A percentile compares a stretch with the other conserved stretches of the same genome.
Evolutionary conservation across 139 green algal genomes (phyloP).

Genomic region (Zygnema cylindricum): DNA sequence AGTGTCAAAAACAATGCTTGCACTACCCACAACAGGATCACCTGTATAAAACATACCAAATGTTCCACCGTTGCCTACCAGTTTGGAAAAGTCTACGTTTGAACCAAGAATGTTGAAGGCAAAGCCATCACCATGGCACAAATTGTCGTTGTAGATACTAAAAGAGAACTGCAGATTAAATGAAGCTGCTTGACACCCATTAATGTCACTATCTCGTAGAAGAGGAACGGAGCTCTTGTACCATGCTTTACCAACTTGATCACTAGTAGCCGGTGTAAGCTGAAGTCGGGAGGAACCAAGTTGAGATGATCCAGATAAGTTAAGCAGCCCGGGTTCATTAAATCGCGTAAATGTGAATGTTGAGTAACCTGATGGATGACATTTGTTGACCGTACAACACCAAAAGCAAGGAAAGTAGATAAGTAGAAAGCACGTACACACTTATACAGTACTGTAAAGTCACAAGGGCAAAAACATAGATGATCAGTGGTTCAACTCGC

Average conservation of each 20-base stretch:
- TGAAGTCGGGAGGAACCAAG: neutral
- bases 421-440: no score
- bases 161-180: neutral
- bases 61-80: neutral
- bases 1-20: neutral
- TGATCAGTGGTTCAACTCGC: no score
- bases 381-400: no score
- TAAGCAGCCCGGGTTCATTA: no score
- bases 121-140: neutral
- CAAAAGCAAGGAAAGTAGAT: no score
- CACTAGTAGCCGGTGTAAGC: neutral
- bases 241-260: neutral
- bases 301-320: no score
- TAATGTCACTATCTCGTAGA: neutral
- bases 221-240: neutral
- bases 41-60: neutral
- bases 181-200: neutral
- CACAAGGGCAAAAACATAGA: no score
- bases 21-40: neutral
- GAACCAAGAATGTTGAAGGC: neutral
- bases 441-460: no score
- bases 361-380: no score
- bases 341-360: no score
- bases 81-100: neutral
- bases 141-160: neutral